Evolutionary conservation across 1,139 yeast genomes (phyloP).

Genomic region (Yamadazyma trypodendri): DNA sequence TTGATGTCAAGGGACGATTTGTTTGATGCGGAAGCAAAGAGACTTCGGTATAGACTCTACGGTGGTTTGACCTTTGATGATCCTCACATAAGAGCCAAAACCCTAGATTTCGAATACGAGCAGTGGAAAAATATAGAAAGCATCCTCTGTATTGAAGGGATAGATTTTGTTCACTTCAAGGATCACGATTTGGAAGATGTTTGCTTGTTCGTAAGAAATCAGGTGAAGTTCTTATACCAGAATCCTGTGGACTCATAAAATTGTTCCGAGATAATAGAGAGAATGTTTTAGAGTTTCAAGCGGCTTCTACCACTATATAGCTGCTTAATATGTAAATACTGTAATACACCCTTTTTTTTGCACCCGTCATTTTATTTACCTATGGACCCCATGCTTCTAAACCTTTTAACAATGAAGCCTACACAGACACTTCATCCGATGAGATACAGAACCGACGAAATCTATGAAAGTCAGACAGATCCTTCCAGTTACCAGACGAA

Average conservation of each 20-base stretch:
- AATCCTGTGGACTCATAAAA: conserved; percentile 1
- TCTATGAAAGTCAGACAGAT: neutral
- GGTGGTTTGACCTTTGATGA: conserved; percentile 25
- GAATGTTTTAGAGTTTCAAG: too few species aligned
- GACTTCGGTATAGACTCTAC: conserved; percentile 30
- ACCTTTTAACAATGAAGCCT: too few species aligned
- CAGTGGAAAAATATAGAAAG: conserved; percentile 34
- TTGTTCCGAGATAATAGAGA: too few species aligned
- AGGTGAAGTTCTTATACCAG: conserved; percentile 25
- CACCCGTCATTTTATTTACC: too few species aligned
- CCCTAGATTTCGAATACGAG: conserved; percentile 32
- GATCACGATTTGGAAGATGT: conserved; percentile 21
- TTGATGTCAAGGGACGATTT: conserved; percentile 26
- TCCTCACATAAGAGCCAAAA: conserved; percentile 15
- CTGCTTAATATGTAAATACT: neutral
- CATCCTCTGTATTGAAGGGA: conserved; percentile 25
- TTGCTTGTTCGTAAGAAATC: conserved; percentile 29
- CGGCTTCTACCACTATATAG: neutral
- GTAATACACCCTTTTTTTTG: too few species aligned
- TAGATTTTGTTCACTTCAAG: conserved; percentile 26
- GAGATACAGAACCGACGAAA: neutral
- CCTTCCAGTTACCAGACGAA: neutral
- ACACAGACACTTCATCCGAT: too few species aligned
- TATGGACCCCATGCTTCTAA: too few species aligned
- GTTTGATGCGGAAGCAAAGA: conserved; percentile 25